Percentiles rank a stretch among this genome's conserved stretches.
Conservation (phyloP, 1,284 basidiomycete genomes). For the Sporisorium scitamineum region DNA sequence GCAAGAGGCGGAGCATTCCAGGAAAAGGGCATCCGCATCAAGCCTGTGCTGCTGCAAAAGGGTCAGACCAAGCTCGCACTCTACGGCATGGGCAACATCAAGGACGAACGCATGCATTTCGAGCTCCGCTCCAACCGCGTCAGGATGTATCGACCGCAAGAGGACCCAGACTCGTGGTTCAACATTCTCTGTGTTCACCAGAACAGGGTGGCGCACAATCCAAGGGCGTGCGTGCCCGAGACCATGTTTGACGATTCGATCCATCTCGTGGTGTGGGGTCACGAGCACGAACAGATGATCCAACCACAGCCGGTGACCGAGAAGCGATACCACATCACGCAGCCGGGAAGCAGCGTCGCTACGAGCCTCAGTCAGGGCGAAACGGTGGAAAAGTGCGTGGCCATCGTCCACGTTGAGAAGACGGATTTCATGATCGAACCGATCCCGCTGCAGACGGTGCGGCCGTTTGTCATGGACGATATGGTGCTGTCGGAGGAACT, state of each 20-base stretch:
- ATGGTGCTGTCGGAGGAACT: constrained; percentile 78
- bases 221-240: constrained; percentile 92
- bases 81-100: constrained; percentile 96
- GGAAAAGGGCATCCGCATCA: constrained; percentile 83
- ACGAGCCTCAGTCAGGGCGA: constrained; percentile 75
- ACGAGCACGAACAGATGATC: constrained; percentile 97
- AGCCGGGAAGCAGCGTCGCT: constrained; percentile 94
- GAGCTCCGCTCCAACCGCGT: constrained; percentile 93
- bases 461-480: constrained; percentile 94
- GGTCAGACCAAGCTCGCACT: constrained; percentile 86
- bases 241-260: constrained; percentile 96
- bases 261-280: constrained; percentile 95
- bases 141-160: constrained; percentile 91
- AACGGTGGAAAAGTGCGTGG: constrained; percentile 57
- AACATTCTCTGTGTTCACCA: constrained; percentile 94
- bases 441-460: constrained; percentile 86
- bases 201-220: constrained; percentile 93
- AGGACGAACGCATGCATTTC: constrained; percentile 94
- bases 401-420: constrained; percentile 73
- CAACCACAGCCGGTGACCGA: constrained; percentile 89
- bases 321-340: constrained; percentile 89
- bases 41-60: constrained; percentile 89
- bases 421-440: constrained; percentile 88
- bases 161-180: constrained; percentile 85
- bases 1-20: constrained; percentile 73